phyloP scores from a whole-genome alignment of 345 rosid species.

The Brassica rapa region DNA sequence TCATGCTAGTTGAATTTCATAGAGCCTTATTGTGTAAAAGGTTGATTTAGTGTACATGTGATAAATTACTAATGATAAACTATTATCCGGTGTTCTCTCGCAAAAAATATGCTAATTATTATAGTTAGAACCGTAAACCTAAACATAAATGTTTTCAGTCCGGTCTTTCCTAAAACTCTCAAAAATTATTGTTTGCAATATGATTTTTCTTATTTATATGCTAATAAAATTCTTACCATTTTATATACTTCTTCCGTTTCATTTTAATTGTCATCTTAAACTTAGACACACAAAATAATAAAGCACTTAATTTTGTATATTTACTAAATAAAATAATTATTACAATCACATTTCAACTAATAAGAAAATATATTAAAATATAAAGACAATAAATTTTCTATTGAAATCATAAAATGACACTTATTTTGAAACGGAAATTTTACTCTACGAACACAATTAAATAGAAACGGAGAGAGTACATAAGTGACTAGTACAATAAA shows the following conservation, averaged over 20 bases:
- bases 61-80: neutral
- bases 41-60: neutral
- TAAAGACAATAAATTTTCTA: too few species aligned
- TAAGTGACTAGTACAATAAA: neutral
- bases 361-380: too few species aligned
- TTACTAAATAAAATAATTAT: too few species aligned
- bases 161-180: neutral
- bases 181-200: neutral
- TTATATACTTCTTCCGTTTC: neutral
- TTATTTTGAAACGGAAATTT: too few species aligned
- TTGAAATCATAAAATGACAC: too few species aligned
- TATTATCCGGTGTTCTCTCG: neutral
- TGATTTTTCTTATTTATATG: neutral
- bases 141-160: neutral
- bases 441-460: too few species aligned
- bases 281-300: too few species aligned
- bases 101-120: neutral
- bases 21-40: neutral
- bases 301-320: too few species aligned
- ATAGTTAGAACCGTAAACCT: neutral
- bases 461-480: neutral
- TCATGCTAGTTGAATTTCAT: constrained; percentile 1
- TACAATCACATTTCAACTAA: too few species aligned
- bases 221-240: neutral
- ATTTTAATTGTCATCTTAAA: too few species aligned